Conservation (phyloP, 148 eudicot genomes). For the Rhododendron ferrugineum region DNA sequence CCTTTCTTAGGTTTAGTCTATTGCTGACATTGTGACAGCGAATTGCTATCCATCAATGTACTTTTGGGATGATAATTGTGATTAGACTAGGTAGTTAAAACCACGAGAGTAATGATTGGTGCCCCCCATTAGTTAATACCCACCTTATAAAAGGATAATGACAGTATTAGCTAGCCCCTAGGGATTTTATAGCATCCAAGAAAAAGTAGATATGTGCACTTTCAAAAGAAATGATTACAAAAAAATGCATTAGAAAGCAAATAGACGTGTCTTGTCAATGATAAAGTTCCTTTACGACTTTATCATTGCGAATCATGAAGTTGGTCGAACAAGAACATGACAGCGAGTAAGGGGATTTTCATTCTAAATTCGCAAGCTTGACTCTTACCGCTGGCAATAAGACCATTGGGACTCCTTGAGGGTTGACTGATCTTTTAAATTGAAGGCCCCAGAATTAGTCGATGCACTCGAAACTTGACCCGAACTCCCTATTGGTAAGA, state of each 20-base stretch:
- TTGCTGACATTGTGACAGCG: neutral
- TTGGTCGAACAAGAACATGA: too few species aligned
- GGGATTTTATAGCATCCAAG: conserved; percentile 38
- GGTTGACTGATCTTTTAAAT: neutral
- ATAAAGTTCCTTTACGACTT: neutral
- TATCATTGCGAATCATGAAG: neutral
- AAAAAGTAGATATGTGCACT: conserved; percentile 6
- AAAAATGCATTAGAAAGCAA: neutral
- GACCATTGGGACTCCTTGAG: neutral
- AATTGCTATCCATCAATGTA: neutral
- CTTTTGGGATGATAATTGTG: neutral
- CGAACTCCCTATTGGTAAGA: neutral
- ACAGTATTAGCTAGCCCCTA: conserved; percentile 10
- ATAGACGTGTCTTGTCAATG: neutral
- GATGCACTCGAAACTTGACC: neutral
- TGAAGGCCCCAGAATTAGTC: neutral
- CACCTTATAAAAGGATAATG: neutral
- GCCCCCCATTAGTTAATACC: conserved; percentile 2
- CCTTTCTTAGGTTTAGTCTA: neutral
- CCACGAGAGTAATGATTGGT: neutral
- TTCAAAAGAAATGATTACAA: neutral
- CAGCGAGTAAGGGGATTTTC: neutral
- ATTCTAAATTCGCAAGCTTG: neutral
- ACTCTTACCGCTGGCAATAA: neutral
- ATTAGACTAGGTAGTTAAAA: neutral